A percentile compares a stretch with the other conserved stretches of the same genome.
These are phyloP conservation scores for Sanghuangporus weigelae DNA, from an alignment of 1,284 basidiomycete genomes.

Conservation along the genomic window DNA sequence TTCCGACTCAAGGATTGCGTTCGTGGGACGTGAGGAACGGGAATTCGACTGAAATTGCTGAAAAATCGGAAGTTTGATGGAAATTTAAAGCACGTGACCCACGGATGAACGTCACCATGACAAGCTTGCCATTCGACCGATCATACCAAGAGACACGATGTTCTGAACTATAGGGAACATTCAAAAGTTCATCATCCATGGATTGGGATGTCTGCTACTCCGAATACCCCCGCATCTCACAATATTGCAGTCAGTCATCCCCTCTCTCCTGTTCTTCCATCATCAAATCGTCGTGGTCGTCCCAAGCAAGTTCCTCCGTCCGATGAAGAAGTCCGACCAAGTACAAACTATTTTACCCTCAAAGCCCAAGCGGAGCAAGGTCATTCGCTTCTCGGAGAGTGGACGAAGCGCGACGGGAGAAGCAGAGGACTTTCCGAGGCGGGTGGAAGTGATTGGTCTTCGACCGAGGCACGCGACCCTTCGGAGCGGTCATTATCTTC, in stretches of 20 bases:
- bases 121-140: no score
- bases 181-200: constrained; percentile 3
- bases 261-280: constrained; percentile 12
- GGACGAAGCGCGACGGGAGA: constrained; percentile 8
- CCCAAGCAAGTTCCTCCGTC: neutral
- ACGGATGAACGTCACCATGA: neutral
- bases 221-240: constrained; percentile 1
- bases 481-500: constrained; percentile 9
- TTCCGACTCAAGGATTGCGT: no score
- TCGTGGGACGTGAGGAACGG: no score
- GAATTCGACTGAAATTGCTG: no score
- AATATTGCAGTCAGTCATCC: constrained; percentile 7
- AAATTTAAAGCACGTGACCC: neutral
- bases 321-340: constrained; percentile 9
- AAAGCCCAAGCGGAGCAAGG: constrained; percentile 17
- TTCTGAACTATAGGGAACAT: neutral
- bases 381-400: constrained; percentile 5
- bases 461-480: neutral
- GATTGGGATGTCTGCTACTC: constrained; percentile 15
- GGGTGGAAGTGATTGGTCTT: neutral
- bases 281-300: constrained; percentile 8
- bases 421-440: neutral
- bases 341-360: constrained; percentile 15
- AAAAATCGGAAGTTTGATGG: no score
- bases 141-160: no score